Evolutionary conservation across 2,329 filamentous ascomycete genomes (phyloP).

Genomic region (Coleophoma eucalyptorum): DNA sequence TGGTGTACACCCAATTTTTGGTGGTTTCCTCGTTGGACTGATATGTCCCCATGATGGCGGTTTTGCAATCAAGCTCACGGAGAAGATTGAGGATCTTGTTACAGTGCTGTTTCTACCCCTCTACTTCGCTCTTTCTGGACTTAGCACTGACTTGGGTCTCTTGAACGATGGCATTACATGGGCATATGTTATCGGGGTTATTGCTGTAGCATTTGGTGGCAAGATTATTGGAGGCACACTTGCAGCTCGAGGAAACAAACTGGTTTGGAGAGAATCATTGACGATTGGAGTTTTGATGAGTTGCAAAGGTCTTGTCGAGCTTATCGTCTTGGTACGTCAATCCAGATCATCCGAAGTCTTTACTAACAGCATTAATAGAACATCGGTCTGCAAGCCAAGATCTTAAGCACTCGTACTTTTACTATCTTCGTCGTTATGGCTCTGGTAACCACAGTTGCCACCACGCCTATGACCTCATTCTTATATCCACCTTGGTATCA

Average conservation of each 20-base stretch:
- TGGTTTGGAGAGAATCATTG: constrained; percentile 88
- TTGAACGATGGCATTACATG: constrained; percentile 79
- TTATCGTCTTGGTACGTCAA: constrained; percentile 79
- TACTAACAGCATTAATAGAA: constrained; percentile 40
- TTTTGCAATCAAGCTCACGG: constrained; percentile 85
- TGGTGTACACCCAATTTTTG: constrained; percentile 92
- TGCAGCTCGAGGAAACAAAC: constrained; percentile 69
- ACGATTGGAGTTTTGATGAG: constrained; percentile 91
- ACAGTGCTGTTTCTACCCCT: constrained; percentile 80
- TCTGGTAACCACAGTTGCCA: constrained; percentile 78
- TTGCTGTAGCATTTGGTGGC: constrained; percentile 74
- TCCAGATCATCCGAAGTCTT: background rate
- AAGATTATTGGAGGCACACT: constrained; percentile 82
- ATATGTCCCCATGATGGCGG: constrained; percentile 89
- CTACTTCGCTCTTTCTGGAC: constrained; percentile 88
- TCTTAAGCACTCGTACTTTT: constrained; percentile 77
- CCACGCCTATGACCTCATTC: constrained; percentile 69
- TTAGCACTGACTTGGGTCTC: constrained; percentile 83
- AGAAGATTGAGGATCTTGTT: constrained; percentile 92
- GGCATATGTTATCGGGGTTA: constrained; percentile 85
- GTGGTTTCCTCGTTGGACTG: constrained; percentile 76
- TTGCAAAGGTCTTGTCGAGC: constrained; percentile 90
- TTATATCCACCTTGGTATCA: constrained; percentile 79
- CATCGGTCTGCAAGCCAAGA: constrained; percentile 79
- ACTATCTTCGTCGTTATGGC: constrained; percentile 97